Base-by-base conservation (phyloP, 78 protist genomes). In the Dictyostelium brefeldianum region DNA sequence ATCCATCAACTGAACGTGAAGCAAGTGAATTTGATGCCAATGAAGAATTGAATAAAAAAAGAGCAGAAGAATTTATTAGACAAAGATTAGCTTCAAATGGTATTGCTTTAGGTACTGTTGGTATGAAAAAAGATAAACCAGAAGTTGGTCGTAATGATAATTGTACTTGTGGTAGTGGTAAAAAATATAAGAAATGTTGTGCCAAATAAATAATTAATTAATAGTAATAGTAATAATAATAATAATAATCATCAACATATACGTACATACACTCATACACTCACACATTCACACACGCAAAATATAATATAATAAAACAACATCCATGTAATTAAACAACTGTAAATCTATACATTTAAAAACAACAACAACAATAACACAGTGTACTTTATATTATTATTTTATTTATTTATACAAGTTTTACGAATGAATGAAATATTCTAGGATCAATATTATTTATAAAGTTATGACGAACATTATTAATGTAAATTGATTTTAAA, bases 1-100 rank as follows among this genome's bases (percentile, higher is more conserved):
- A 83, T 48, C 90, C 90, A 57, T 81, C 95, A 46, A 91, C 95
- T 70, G 95, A 91, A 56, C 51, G 95, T 54, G 95, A 91, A 70
- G 95, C 95, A n/a, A 70, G 65, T 3, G 90, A 91, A 31, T 91
- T 91, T 67, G 95, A 91, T 20, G n/a, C 17, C 36, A 65, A 77
- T 15, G 41, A 69, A 29, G 95, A 91, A 51, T 81, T 36, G 29
- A 91, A 91, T 56, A 62, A 57, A 25, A 91, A 83, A 78, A 69
- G 77, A 53, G 89, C 84, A 9, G 95, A 82, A 59, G 95, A 91
- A 78, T 82, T 50, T 84, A 56, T 81, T 47, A 90, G 90, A 65
- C 50, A 67, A 4, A 81, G 57, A 75, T 67, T 80, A 56, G 71
- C 75, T 31, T 90, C 77, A 22, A 83, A 78, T 54, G 95, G 95